These are phyloP conservation scores for Wickerhamiella parazyma DNA, from an alignment of 805 yeast genomes.

Conservation along the genomic window DNA sequence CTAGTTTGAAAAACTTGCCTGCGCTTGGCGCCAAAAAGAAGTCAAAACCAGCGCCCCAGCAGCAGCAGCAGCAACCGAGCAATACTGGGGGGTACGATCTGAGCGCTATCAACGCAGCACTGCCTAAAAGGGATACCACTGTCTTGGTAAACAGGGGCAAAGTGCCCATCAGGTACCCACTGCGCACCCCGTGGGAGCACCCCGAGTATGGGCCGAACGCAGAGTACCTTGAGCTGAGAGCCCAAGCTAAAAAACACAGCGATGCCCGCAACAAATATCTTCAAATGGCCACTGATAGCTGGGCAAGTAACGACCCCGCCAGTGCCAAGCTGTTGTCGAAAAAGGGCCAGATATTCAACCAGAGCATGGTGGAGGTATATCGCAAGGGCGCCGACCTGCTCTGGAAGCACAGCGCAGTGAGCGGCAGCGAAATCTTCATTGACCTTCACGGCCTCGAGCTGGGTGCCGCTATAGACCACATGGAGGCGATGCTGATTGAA, in stretches of 20 bases:
- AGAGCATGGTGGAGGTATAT: slow-evolving; percentile 20
- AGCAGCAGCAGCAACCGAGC: neutral
- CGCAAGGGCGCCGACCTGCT: slow-evolving; percentile 21
- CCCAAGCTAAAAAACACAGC: slow-evolving; percentile 19
- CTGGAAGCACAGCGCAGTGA: slow-evolving; percentile 17
- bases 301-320: slow-evolving; percentile 24
- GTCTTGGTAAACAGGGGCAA: neutral
- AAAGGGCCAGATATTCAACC: slow-evolving; percentile 25
- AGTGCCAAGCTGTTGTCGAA: slow-evolving; percentile 22
- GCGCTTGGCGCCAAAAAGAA: slow-evolving; percentile 12
- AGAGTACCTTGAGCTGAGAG: slow-evolving; percentile 20
- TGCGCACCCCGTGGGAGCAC: slow-evolving; percentile 23
- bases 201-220: slow-evolving; percentile 17
- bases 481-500: slow-evolving; percentile 19
- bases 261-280: slow-evolving; percentile 25
- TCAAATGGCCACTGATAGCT: slow-evolving; percentile 24
- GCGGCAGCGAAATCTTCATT: slow-evolving; percentile 21
- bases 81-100: neutral
- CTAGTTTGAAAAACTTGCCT: slow-evolving; percentile 10
- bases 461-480: slow-evolving; percentile 23
- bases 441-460: slow-evolving; percentile 28
- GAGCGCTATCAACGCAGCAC: neutral
- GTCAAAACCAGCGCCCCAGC: neutral
- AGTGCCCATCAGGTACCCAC: slow-evolving; percentile 10
- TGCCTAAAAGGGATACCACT: slow-evolving; percentile 1